Conservation (phyloP, 805 yeast genomes). For the Saturnispora gosingensis region DNA sequence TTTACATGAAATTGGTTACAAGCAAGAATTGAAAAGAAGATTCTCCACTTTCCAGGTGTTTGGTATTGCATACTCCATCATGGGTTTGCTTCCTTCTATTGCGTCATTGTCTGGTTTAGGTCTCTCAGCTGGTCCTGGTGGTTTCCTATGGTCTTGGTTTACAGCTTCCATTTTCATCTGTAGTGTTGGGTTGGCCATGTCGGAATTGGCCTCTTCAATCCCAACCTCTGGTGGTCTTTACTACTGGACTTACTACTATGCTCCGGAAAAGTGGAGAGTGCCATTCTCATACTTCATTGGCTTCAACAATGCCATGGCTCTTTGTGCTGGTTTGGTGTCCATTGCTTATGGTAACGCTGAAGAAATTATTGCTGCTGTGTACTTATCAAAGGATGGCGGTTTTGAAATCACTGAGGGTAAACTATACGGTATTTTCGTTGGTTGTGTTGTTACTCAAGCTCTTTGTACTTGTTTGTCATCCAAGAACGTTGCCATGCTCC, state of each 20-base stretch:
- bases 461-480: slow-evolving; percentile 48
- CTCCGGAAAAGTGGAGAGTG: slow-evolving; percentile 47
- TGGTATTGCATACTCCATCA: slow-evolving; percentile 54
- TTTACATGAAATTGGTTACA: slow-evolving; percentile 51
- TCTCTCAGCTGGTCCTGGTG: slow-evolving; percentile 54
- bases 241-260: slow-evolving; percentile 54
- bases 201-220: slow-evolving; percentile 57
- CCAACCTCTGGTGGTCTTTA: slow-evolving; percentile 66
- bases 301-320: slow-evolving; percentile 57
- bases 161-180: slow-evolving; percentile 47
- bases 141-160: slow-evolving; percentile 51
- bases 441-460: slow-evolving; percentile 39
- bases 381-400: slow-evolving; percentile 29
- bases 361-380: slow-evolving; percentile 44
- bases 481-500: slow-evolving; percentile 42
- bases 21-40: slow-evolving; percentile 56
- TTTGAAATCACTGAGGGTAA: slow-evolving; percentile 41
- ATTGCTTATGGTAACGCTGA: slow-evolving; percentile 49
- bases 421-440: slow-evolving; percentile 41
- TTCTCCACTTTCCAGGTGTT: slow-evolving; percentile 49
- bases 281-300: slow-evolving; percentile 53
- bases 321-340: slow-evolving; percentile 53
- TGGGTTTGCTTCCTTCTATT: slow-evolving; percentile 60
- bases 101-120: slow-evolving; percentile 54
- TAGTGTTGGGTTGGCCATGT: slow-evolving; percentile 52